Evolutionary conservation across 2,329 filamentous ascomycete genomes (phyloP).

Genomic region (Plectosphaerella sp.): DNA sequence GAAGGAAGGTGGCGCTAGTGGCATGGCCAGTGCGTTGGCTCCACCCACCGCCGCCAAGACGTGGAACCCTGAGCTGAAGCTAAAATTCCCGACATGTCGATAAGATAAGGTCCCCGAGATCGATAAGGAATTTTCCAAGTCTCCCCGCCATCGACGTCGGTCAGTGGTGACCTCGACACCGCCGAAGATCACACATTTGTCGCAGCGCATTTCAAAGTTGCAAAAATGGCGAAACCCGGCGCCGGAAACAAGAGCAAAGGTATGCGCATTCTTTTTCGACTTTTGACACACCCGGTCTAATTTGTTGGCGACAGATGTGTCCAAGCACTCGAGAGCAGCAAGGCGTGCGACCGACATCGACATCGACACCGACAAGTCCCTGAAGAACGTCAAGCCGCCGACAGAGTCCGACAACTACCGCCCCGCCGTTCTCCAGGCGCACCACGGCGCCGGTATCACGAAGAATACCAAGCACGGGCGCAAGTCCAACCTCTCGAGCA

Average conservation of each 20-base stretch:
- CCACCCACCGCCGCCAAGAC: neutral
- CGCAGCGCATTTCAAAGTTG: neutral
- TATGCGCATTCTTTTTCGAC: neutral
- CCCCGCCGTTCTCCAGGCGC: conserved; percentile 65
- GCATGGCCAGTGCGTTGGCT: neutral
- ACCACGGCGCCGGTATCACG: conserved; percentile 60
- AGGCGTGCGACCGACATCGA: conserved; percentile 67
- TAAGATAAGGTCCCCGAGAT: too few relatives aligned
- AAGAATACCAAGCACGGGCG: conserved; percentile 60
- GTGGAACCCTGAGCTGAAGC: neutral
- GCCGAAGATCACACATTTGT: too few relatives aligned
- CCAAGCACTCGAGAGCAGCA: conserved; percentile 69
- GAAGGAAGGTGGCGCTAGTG: neutral
- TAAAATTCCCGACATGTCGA: neutral
- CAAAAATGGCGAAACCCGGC: conserved; percentile 12
- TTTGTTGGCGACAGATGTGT: conserved; percentile 42
- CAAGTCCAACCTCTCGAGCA: conserved; percentile 49
- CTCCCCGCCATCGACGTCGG: conserved; percentile 1
- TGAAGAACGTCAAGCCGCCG: conserved; percentile 55
- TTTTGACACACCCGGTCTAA: neutral
- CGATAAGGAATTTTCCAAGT: conserved; percentile 13
- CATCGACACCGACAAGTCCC: conserved; percentile 67
- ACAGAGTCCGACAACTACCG: conserved; percentile 42
- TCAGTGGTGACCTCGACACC: too few relatives aligned
- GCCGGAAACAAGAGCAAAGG: conserved; percentile 24